phyloP scores from a whole-genome alignment of 2,329 filamentous ascomycete species.

The Aspergillus chevalieri region DNA sequence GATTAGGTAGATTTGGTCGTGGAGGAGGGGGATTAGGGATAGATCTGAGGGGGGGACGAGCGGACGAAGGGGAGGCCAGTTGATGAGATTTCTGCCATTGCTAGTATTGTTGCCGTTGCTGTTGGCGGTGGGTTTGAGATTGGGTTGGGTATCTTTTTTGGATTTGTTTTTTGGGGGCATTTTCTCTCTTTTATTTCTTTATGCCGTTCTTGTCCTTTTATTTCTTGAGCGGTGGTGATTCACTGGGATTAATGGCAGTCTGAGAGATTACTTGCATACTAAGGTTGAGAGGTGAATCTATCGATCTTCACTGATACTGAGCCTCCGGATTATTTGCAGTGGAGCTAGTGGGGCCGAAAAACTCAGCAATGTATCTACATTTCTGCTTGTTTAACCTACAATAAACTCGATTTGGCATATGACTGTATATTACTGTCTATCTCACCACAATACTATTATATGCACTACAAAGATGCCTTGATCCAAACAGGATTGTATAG shows the following conservation, averaged over 20 bases:
- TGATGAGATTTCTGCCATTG: constrained; percentile 31
- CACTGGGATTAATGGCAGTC: not conserved
- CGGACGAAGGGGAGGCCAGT: constrained; percentile 70
- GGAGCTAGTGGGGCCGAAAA: too few relatives aligned
- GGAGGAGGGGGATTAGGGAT: constrained; percentile 50
- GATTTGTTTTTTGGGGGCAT: constrained; percentile 20
- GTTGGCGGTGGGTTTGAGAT: constrained; percentile 7
- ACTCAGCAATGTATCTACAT: too few relatives aligned
- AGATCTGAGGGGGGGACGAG: constrained; percentile 62
- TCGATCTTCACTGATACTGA: too few relatives aligned
- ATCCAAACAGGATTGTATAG: not conserved
- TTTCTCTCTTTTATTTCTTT: constrained; percentile 2
- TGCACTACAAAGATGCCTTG: too few relatives aligned
- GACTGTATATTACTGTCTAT: too few relatives aligned
- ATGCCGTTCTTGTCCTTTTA: constrained; percentile 1
- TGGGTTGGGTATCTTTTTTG: constrained; percentile 10
- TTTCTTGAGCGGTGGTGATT: not conserved
- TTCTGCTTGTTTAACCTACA: too few relatives aligned
- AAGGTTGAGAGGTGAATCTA: too few relatives aligned
- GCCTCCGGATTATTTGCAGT: too few relatives aligned
- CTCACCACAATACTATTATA: too few relatives aligned
- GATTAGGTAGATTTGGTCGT: constrained; percentile 65
- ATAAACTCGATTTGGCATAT: too few relatives aligned
- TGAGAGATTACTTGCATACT: too few relatives aligned
- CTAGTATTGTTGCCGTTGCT: not conserved